These are phyloP conservation scores for Candida maris DNA, from an alignment of 805 yeast species.

Conservation along the genomic window DNA sequence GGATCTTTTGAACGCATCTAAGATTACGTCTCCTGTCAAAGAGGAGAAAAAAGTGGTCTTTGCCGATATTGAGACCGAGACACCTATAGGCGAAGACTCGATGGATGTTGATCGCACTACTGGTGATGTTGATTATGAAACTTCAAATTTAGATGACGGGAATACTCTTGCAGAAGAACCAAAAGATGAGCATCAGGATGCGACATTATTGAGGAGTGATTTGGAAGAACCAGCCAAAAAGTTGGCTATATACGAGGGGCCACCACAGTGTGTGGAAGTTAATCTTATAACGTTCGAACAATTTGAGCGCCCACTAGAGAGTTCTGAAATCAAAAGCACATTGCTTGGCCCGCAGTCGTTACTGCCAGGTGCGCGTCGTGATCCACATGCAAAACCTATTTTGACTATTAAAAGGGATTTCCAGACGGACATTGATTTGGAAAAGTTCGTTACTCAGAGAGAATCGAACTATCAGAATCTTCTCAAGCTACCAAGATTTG, in stretches of 20 bases:
- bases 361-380: constrained; percentile 49
- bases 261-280: constrained; percentile 55
- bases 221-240: no score
- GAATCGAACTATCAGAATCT: constrained; percentile 38
- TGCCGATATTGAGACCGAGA: constrained; percentile 7
- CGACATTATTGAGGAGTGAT: no score
- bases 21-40: no score
- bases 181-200: no score
- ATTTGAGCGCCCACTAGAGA: constrained; percentile 33
- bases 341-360: constrained; percentile 62
- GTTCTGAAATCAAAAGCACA: constrained; percentile 32
- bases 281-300: constrained; percentile 53
- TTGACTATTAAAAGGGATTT: constrained; percentile 27
- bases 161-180: no score
- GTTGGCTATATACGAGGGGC: constrained; percentile 53
- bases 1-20: no score
- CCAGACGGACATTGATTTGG: constrained; percentile 24
- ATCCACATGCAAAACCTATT: constrained; percentile 47
- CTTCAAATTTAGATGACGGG: no score
- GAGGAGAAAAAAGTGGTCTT: constrained; percentile 23
- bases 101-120: no score
- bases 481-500: constrained; percentile 56
- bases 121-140: no score
- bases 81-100: no score
- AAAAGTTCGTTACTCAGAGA: constrained; percentile 23